phyloP scores from a whole-genome alignment of 306 rosid species.

The Elaeagnus macrophylla region DNA sequence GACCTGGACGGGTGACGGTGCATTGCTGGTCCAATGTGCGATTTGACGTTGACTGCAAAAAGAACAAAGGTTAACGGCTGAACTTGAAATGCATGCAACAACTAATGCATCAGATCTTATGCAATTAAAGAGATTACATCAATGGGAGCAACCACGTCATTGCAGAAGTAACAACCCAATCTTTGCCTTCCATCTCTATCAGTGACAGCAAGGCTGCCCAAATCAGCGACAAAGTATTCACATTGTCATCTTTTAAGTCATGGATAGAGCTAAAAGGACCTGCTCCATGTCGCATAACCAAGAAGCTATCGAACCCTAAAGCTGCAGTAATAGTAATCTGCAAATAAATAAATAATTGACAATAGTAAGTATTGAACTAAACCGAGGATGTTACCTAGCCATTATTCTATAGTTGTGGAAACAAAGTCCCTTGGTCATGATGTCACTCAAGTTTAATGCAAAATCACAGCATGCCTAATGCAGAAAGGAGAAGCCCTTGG shows the following conservation, averaged over 20 bases:
- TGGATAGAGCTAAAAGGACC: constrained; percentile 54
- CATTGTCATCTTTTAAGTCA: constrained; percentile 30
- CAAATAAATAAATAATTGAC: constrained; percentile 14
- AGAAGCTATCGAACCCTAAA: constrained; percentile 91
- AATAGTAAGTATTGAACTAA: not conserved
- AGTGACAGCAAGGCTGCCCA: constrained; percentile 25
- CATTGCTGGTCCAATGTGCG: constrained; percentile 98
- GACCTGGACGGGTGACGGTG: constrained; percentile 95
- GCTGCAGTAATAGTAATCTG: constrained; percentile 89
- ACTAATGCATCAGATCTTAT: constrained; percentile 13
- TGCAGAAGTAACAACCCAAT: constrained; percentile 97
- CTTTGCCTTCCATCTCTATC: constrained; percentile 40
- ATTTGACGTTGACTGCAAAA: constrained; percentile 80
- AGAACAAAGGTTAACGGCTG: constrained; percentile 19
- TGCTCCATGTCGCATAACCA: constrained; percentile 97
- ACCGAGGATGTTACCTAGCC: constrained; percentile 4
- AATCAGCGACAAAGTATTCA: constrained; percentile 31
- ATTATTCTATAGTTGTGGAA: constrained; percentile 1
- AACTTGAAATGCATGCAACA: not conserved
- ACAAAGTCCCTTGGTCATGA: constrained; percentile 15
- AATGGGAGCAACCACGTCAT: constrained; percentile 87
- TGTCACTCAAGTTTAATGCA: constrained; percentile 10
- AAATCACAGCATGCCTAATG: constrained; percentile 4
- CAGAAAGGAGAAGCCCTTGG: too few relatives aligned
- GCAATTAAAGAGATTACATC: constrained; percentile 49